Evolutionary conservation across 108 stramenopile species (phyloP), one percentile per base, ranked within the genome.

Genomic region (Cylindrotheca fusiformis): DNA sequence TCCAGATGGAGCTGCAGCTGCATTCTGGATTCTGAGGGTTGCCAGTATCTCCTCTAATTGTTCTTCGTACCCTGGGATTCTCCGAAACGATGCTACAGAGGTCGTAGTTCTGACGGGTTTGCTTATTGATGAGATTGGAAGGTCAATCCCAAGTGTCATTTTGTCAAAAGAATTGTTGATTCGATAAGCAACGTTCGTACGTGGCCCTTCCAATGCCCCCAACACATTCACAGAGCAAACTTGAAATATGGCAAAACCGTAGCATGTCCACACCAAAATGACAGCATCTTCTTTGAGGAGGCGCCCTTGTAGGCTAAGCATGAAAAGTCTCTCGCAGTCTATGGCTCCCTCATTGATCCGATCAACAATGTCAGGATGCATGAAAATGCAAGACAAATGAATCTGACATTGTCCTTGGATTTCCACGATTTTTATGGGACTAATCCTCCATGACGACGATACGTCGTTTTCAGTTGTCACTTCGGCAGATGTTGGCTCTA

Each of bases 31-130:
- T 29, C 68, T 48, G 50, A 72, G 12, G 19, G 58, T 25, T n/a
- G 56, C 32, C 8, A 76, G 14, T 6, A 87, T 54, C 49, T 81
- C 73, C 2, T 74, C 52, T 21, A 83, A 62, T 22, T 75, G 45
- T 24, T 44, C 45, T 57, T 87, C 76, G 60, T 88, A 91, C 27
- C 90, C 90, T 21, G 86, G 81, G 73, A 63, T 63, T 12, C 32
- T 23, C 27, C 3, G 22, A 20, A 1, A 12, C 12, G n/a, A 56
- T 1, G 2, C 1, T 41, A 41, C 14, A 6, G 36, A 14, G 10
- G 36, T 41, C 10, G 36, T 10, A 41, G 36, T n/a, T 1, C 28
- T 28, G 1, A 30, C 4, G 5, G 4, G 5, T 5, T 51, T 5
- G 50, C n/a, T 51, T n/a, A 5, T n/a, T n/a, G 5, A 17, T 6